These are phyloP conservation scores for Zhuliangozyma parablackwelliae DNA, from an alignment of 1,139 yeast species.

Conservation along the genomic window DNA sequence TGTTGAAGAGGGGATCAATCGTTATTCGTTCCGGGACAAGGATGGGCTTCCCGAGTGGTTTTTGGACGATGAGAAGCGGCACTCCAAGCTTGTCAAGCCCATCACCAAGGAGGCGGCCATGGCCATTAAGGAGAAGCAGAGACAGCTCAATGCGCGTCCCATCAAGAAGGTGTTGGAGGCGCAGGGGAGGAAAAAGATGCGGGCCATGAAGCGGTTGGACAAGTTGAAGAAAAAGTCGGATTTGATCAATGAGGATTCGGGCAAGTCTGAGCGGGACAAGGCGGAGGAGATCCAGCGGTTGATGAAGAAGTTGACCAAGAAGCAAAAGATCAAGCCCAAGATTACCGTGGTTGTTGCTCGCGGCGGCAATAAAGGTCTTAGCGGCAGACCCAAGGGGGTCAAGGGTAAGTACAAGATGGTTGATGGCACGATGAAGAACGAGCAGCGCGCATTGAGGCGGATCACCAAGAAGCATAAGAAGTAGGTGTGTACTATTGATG, in stretches of 20 bases:
- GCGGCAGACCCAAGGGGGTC: constrained; percentile 96
- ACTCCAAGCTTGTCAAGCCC: constrained; percentile 83
- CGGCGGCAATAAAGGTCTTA: constrained; percentile 77
- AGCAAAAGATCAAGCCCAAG: constrained; percentile 72
- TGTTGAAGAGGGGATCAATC: constrained; percentile 85
- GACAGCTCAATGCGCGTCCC: constrained; percentile 92
- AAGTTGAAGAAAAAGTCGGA: constrained; percentile 93
- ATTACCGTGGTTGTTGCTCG: constrained; percentile 87
- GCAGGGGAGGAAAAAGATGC: constrained; percentile 92
- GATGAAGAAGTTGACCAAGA: constrained; percentile 77
- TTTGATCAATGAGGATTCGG: constrained; percentile 79
- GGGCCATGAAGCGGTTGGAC: constrained; percentile 85
- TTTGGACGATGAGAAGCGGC: constrained; percentile 82
- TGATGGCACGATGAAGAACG: constrained; percentile 97
- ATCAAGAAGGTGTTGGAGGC: constrained; percentile 97
- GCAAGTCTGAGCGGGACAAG: constrained; percentile 86
- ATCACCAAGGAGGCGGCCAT: constrained; percentile 95
- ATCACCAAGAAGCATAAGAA: constrained; percentile 71
- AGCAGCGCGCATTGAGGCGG: constrained; percentile 87
- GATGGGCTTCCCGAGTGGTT: constrained; percentile 97
- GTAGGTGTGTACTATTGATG: too few relatives aligned
- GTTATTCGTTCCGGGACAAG: constrained; percentile 84
- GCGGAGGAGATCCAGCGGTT: constrained; percentile 87
- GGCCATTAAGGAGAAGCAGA: constrained; percentile 86
- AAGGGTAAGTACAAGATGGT: constrained; percentile 99